Percentiles rank a stretch among this genome's conserved stretches.
These are phyloP conservation scores for Amylocarpus encephaloides DNA, from an alignment of 2,329 filamentous ascomycete species.

Conservation along the genomic window DNA sequence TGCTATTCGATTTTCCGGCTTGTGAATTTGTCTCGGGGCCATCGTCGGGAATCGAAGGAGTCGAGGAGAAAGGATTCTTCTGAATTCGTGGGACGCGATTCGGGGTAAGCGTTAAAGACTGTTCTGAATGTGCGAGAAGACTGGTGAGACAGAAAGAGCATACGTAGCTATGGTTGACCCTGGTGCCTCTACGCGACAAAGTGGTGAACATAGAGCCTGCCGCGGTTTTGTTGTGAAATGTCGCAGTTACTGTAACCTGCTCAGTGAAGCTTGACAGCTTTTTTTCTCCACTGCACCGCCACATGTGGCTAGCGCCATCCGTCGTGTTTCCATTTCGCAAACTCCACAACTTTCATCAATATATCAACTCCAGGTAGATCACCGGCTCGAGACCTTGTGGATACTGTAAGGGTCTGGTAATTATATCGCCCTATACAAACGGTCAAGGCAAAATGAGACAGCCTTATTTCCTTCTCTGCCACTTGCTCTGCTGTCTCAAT, in stretches of 20 bases:
- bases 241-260: too few relatives aligned
- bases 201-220: conserved; percentile 4
- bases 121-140: background rate
- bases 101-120: background rate
- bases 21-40: too few relatives aligned
- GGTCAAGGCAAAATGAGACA: background rate
- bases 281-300: too few relatives aligned
- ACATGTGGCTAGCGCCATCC: too few relatives aligned
- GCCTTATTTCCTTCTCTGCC: background rate
- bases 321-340: too few relatives aligned
- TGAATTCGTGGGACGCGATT: background rate
- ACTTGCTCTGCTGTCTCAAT: background rate
- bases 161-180: background rate
- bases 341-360: too few relatives aligned
- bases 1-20: too few relatives aligned
- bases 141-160: conserved; percentile 3
- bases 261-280: too few relatives aligned
- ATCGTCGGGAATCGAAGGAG: background rate
- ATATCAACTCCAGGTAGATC: too few relatives aligned
- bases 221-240: background rate
- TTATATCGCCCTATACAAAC: background rate
- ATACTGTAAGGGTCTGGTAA: background rate
- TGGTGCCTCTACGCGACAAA: conserved; percentile 3
- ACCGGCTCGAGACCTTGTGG: too few relatives aligned
- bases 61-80: background rate